Percentiles rank a stretch among this genome's conserved stretches.
phyloP scores from a whole-genome alignment of 148 eudicot genomes.

The Nyssa sinensis region DNA sequence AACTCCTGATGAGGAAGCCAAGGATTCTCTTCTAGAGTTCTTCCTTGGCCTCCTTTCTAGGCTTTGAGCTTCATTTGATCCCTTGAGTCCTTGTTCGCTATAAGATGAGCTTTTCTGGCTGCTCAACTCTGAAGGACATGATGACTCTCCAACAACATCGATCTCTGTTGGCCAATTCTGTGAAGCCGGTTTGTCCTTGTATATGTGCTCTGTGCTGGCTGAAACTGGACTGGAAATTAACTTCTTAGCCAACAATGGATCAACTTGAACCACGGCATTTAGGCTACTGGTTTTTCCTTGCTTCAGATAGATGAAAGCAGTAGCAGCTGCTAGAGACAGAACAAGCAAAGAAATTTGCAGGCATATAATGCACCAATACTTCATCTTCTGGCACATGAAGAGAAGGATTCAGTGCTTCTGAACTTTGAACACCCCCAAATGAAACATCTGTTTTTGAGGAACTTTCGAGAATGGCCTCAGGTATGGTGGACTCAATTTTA shows the following conservation, averaged over 20 bases:
- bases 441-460: constrained; percentile 6
- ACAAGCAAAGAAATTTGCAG: constrained; percentile 21
- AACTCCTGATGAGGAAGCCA: constrained; percentile 78
- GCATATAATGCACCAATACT: background rate
- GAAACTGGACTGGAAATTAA: background rate
- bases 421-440: background rate
- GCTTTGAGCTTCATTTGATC: constrained; percentile 54
- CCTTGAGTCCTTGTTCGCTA: constrained; percentile 27
- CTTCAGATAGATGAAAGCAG: constrained; percentile 26
- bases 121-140: constrained; percentile 77
- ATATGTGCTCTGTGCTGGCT: constrained; percentile 5
- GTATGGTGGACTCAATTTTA: background rate
- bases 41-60: constrained; percentile 41
- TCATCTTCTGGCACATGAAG: constrained; percentile 6
- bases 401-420: constrained; percentile 1
- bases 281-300: constrained; percentile 4
- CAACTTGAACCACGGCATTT: constrained; percentile 11
- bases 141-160: constrained; percentile 48
- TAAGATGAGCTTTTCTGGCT: constrained; percentile 45
- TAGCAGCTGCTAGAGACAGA: constrained; percentile 29
- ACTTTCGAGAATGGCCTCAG: constrained; percentile 9
- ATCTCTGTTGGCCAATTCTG: constrained; percentile 38
- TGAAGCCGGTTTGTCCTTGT: constrained; percentile 16
- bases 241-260: constrained; percentile 16
- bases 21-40: constrained; percentile 67